Evolutionary conservation across 768 basidiomycete genomes (phyloP).

Genomic region (Albatrellus ellisii): DNA sequence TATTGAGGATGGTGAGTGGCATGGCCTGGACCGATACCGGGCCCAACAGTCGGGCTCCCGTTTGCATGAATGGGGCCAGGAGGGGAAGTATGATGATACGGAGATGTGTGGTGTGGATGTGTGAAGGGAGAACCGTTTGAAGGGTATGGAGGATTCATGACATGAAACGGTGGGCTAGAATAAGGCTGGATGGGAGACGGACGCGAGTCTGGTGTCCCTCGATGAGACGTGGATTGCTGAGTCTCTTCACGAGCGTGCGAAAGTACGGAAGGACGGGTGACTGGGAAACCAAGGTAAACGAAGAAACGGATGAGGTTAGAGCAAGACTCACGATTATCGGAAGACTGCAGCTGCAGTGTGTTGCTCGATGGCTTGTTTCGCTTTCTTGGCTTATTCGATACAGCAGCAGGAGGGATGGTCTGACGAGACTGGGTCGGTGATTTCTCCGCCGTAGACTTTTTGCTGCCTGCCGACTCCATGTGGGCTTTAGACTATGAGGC

Average conservation of each 20-base stretch:
- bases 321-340: constrained; percentile 6
- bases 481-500: too few species aligned
- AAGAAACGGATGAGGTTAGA: constrained; percentile 3
- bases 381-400: too few species aligned
- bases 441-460: too few species aligned
- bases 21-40: constrained; percentile 27
- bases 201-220: constrained; percentile 25
- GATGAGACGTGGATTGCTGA: constrained; percentile 7
- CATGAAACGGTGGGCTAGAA: constrained; percentile 31
- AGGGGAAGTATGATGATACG: constrained; percentile 23
- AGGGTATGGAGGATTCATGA: constrained; percentile 65
- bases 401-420: too few species aligned
- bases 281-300: constrained; percentile 5
- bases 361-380: too few species aligned
- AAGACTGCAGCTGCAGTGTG: constrained; percentile 9
- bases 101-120: constrained; percentile 27
- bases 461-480: too few species aligned
- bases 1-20: constrained; percentile 43
- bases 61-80: constrained; percentile 22
- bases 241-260: constrained; percentile 21
- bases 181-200: constrained; percentile 36
- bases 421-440: too few species aligned
- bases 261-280: constrained; percentile 16
- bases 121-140: constrained; percentile 41
- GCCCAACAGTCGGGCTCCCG: constrained; percentile 22